phyloP scores from a whole-genome alignment of 1,284 basidiomycete genomes.

The Crepidotus sp. region DNA sequence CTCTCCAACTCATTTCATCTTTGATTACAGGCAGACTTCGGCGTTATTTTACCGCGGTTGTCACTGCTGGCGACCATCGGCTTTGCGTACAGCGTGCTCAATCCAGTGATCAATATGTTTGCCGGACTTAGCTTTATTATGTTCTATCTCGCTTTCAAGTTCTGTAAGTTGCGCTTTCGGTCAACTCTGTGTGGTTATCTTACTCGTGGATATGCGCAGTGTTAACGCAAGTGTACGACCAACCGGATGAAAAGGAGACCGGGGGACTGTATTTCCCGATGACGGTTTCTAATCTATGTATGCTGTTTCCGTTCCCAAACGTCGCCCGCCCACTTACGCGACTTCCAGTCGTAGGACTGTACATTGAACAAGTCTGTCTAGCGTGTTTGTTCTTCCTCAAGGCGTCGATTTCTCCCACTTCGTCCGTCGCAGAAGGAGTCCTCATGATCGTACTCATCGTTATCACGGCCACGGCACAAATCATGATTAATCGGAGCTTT shows the following conservation, averaged over 20 bases:
- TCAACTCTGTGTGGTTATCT: slow-evolving; percentile 2
- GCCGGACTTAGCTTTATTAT: slow-evolving; percentile 51
- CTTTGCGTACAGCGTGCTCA: slow-evolving; percentile 63
- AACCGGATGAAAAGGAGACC: slow-evolving; percentile 39
- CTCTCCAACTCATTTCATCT: background rate
- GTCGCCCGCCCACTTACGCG: background rate
- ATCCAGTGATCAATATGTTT: slow-evolving; percentile 66
- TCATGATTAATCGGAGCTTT: slow-evolving; percentile 34
- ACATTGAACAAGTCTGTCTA: slow-evolving; percentile 59
- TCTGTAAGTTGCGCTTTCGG: slow-evolving; percentile 31
- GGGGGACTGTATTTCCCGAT: slow-evolving; percentile 64
- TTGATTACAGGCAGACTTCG: slow-evolving; percentile 35
- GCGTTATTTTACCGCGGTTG: slow-evolving; percentile 43
- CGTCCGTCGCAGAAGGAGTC: slow-evolving; percentile 45
- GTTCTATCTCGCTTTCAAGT: slow-evolving; percentile 62
- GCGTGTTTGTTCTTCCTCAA: slow-evolving; percentile 64
- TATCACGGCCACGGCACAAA: slow-evolving; percentile 40
- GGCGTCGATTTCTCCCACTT: slow-evolving; percentile 22
- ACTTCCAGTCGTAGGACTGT: slow-evolving; percentile 51
- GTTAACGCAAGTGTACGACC: slow-evolving; percentile 52
- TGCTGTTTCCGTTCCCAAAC: background rate
- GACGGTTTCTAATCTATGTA: slow-evolving; percentile 57
- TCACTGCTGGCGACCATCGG: slow-evolving; percentile 42
- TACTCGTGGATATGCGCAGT: slow-evolving; percentile 24
- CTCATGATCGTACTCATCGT: slow-evolving; percentile 57